phyloP scores from a whole-genome alignment of 148 eudicot species.

The Drosera capensis region DNA sequence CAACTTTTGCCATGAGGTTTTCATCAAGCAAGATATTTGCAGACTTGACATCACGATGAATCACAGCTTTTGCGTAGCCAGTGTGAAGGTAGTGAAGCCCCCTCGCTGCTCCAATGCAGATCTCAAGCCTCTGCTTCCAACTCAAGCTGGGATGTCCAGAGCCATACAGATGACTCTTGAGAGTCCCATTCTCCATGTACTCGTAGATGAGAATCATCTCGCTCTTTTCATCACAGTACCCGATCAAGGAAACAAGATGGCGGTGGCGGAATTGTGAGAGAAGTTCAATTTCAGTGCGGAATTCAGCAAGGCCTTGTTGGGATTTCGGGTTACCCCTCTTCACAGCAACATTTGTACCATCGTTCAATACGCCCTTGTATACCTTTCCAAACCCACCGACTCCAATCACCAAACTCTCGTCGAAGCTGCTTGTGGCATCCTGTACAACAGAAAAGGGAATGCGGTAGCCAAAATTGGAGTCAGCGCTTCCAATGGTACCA shows the following conservation, averaged over 20 bases:
- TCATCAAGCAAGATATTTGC: conserved; percentile 10
- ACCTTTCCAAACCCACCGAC: conserved; percentile 95
- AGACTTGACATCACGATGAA: conserved; percentile 8
- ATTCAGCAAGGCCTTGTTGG: conserved; percentile 7
- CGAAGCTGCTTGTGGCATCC: conserved; percentile 70
- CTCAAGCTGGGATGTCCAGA: conserved; percentile 8
- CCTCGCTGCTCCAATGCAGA: conserved; percentile 11
- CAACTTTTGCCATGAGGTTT: conserved; percentile 9
- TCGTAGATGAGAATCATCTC: conserved; percentile 11
- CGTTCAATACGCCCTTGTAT: conserved; percentile 53
- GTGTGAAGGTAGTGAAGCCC: conserved; percentile 11
- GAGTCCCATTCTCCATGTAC: conserved; percentile 10
- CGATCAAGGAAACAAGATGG: conserved; percentile 8
- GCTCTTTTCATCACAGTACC: conserved; percentile 10
- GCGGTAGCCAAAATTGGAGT: conserved; percentile 46
- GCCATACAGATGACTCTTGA: conserved; percentile 8
- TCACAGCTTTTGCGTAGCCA: conserved; percentile 8
- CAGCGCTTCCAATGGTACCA: conserved; percentile 36
- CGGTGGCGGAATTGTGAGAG: conserved; percentile 11
- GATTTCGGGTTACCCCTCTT: conserved; percentile 8
- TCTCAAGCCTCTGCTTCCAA: conserved; percentile 11
- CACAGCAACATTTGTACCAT: conserved; percentile 42
- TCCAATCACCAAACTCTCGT: conserved; percentile 72
- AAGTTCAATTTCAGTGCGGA: conserved; percentile 10
- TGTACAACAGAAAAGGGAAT: conserved; percentile 50